A percentile compares a stretch with the other conserved stretches of the same genome.
These are phyloP conservation scores for Cutaneotrichosporon cyanovorans DNA, from an alignment of 1,284 basidiomycete genomes.

Conservation along the genomic window DNA sequence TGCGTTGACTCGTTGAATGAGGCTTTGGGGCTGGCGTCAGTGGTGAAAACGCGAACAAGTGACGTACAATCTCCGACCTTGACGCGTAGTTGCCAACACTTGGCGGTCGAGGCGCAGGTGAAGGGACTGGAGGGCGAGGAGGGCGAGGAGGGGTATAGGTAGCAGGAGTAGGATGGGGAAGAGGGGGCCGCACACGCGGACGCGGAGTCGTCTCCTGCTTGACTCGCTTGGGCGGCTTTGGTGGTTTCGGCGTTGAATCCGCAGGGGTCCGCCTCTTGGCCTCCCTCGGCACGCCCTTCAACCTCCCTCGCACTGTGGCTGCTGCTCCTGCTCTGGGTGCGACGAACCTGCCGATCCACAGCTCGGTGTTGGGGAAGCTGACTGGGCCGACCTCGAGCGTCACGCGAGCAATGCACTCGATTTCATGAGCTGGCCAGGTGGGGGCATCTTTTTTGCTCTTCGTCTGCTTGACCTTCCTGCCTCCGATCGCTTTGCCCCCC, in stretches of 20 bases:
- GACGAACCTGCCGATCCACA: conserved; percentile 42
- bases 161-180: not conserved
- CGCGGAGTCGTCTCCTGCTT: not conserved
- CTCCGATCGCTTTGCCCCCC: not conserved
- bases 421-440: conserved; percentile 38
- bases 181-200: conserved; percentile 1
- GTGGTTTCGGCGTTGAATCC: conserved; percentile 5
- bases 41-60: conserved; percentile 3
- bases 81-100: conserved; percentile 6
- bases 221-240: not conserved
- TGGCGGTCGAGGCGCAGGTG: not conserved
- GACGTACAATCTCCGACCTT: conserved; percentile 11
- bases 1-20: conserved; percentile 40
- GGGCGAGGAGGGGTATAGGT: not conserved
- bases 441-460: conserved; percentile 9
- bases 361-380: conserved; percentile 35
- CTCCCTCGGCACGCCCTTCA: conserved; percentile 5
- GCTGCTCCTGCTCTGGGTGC: conserved; percentile 18
- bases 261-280: too few relatives aligned
- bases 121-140: conserved; percentile 1
- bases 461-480: not conserved
- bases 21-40: conserved; percentile 16
- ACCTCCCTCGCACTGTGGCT: conserved; percentile 9
- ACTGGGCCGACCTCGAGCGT: conserved; percentile 37
- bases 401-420: conserved; percentile 37